Percentiles rank a stretch among this genome's conserved stretches.
phyloP scores from a whole-genome alignment of 2,329 filamentous ascomycete species.

The Gaeumannomyces sp. region DNA sequence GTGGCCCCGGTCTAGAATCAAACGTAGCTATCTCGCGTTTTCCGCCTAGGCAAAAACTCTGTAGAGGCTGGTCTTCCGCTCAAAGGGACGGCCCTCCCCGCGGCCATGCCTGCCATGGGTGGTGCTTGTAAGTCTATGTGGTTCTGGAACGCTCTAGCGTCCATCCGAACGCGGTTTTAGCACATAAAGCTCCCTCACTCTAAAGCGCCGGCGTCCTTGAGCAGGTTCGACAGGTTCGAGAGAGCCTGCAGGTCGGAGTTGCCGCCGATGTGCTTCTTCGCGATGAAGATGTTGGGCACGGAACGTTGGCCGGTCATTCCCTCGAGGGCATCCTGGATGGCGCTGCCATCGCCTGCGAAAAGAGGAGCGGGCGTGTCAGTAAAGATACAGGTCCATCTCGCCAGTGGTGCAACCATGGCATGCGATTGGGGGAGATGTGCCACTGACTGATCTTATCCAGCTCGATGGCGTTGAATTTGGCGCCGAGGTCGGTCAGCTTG shows the following conservation, averaged over 20 bases:
- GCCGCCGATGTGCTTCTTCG: constrained; percentile 85
- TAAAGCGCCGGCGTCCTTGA: constrained; percentile 35
- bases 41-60: background rate
- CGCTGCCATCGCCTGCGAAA: constrained; percentile 66
- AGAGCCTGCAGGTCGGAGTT: constrained; percentile 77
- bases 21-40: background rate
- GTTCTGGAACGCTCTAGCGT: background rate
- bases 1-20: background rate
- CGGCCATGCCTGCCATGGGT: background rate
- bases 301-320: constrained; percentile 78
- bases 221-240: constrained; percentile 51
- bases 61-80: background rate
- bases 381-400: background rate
- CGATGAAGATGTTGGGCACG: constrained; percentile 95
- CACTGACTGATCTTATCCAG: constrained; percentile 75
- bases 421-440: background rate
- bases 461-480: constrained; percentile 72
- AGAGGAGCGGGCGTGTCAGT: background rate
- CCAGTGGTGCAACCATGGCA: constrained; percentile 16
- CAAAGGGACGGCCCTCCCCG: background rate
- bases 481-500: constrained; percentile 61
- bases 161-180: background rate
- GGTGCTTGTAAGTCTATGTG: background rate
- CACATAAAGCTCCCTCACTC: constrained; percentile 1
- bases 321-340: constrained; percentile 74